phyloP scores from a whole-genome alignment of 495 filamentous ascomycete species.

The Pseudomonodictys pantanalensis region DNA sequence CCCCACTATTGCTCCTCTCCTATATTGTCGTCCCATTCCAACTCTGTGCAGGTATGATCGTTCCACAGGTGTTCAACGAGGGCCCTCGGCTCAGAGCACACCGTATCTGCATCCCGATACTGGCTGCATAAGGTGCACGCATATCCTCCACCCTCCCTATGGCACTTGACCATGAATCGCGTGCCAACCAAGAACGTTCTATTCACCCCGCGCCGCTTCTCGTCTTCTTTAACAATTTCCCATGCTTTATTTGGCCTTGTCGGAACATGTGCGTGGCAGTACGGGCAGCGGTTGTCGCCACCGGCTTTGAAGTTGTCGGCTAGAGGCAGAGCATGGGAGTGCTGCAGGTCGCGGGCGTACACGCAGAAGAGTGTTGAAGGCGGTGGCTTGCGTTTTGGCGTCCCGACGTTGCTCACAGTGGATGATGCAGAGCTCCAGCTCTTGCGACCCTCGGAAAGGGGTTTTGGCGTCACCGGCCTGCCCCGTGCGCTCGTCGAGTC shows the following conservation, averaged over 20 bases:
- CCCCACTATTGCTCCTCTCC: slow-evolving; percentile 4
- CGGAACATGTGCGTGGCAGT: slow-evolving; percentile 12
- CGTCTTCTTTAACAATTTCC: slow-evolving; percentile 21
- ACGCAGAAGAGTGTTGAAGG: slow-evolving; percentile 15
- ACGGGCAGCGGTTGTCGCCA: slow-evolving; percentile 22
- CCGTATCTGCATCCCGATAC: slow-evolving; percentile 14
- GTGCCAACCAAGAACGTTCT: slow-evolving; percentile 11
- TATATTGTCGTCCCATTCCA: slow-evolving; percentile 19
- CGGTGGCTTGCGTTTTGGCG: not conserved
- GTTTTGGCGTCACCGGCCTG: too few species aligned
- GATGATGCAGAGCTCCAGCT: not conserved
- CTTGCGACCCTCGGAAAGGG: too few species aligned
- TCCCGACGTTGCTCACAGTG: not conserved
- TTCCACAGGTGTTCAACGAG: slow-evolving; percentile 27
- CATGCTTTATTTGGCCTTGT: slow-evolving; percentile 10
- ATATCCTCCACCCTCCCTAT: slow-evolving; percentile 23
- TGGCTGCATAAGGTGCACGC: slow-evolving; percentile 23
- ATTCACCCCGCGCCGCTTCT: not conserved
- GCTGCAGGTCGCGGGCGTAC: slow-evolving; percentile 22
- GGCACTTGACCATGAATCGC: slow-evolving; percentile 24
- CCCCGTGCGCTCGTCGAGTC: too few species aligned
- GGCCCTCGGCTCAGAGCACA: slow-evolving; percentile 8
- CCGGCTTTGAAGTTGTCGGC: slow-evolving; percentile 13
- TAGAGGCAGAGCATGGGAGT: slow-evolving; percentile 8
- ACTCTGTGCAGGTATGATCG: slow-evolving; percentile 16